These are phyloP conservation scores for Globisporangium heterothallicum DNA, from an alignment of 352 stramenopile genomes.

Conservation along the genomic window DNA sequence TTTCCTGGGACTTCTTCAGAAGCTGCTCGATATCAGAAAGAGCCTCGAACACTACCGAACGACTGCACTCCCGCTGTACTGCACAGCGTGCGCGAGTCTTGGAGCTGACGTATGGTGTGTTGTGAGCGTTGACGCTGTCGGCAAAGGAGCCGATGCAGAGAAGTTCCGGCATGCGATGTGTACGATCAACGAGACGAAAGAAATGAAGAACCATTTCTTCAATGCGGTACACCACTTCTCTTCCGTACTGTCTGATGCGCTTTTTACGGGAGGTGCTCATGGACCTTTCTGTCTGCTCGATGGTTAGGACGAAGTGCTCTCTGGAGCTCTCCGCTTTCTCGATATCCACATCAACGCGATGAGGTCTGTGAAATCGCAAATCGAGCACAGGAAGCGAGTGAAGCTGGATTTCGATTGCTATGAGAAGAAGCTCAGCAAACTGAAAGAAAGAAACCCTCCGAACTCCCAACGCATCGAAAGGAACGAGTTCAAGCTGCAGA, in stretches of 20 bases:
- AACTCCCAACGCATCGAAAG: constrained; percentile 35
- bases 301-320: constrained; percentile 49
- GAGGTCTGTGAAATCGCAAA: constrained; percentile 67
- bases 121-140: constrained; percentile 56
- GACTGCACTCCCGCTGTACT: constrained; percentile 55
- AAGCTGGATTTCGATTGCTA: constrained; percentile 77
- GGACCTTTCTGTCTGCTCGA: background rate
- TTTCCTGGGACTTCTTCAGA: constrained; percentile 59
- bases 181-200: constrained; percentile 70
- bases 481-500: constrained; percentile 51
- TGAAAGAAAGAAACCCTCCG: constrained; percentile 20
- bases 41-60: constrained; percentile 64
- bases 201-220: constrained; percentile 71
- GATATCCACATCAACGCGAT: constrained; percentile 77
- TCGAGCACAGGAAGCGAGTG: constrained; percentile 52
- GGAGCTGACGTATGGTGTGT: constrained; percentile 73
- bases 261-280: too few species aligned
- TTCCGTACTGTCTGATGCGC: too few species aligned
- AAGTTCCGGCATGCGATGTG: constrained; percentile 74
- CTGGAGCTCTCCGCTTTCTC: constrained; percentile 55
- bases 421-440: constrained; percentile 39
- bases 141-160: constrained; percentile 55
- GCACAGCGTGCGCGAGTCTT: constrained; percentile 50
- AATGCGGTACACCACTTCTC: constrained; percentile 34
- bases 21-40: constrained; percentile 66